Conservation (phyloP, 176 grass and related monocot species). For the Hordeum vulgare region MorexV3_pseudomolecules_assembly NC_058520.1:501630962-501631461, state of each 20-base stretch:
- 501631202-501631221: not conserved
- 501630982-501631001: conserved; percentile 49
- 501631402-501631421: not conserved
- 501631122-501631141: not conserved
- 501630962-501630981: conserved; percentile 65
- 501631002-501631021: conserved; percentile 52
- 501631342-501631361: not conserved
- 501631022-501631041: conserved; percentile 61
- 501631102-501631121: not conserved
- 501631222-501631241: not conserved
- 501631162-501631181: not conserved
- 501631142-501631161: not conserved
- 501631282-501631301: not conserved
- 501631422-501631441: not conserved
- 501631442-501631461: too few relatives aligned
- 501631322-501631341: not conserved
- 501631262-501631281: not conserved
- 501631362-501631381: not conserved
- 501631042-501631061: conserved; percentile 72
- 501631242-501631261: not conserved
- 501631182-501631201: not conserved
- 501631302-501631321: not conserved
- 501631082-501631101: not conserved
- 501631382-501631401: not conserved
- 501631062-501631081: conserved; percentile 57